Evolutionary conservation across 495 filamentous ascomycete species (phyloP).

Genomic region (Friedmanniomyces simplex): DNA sequence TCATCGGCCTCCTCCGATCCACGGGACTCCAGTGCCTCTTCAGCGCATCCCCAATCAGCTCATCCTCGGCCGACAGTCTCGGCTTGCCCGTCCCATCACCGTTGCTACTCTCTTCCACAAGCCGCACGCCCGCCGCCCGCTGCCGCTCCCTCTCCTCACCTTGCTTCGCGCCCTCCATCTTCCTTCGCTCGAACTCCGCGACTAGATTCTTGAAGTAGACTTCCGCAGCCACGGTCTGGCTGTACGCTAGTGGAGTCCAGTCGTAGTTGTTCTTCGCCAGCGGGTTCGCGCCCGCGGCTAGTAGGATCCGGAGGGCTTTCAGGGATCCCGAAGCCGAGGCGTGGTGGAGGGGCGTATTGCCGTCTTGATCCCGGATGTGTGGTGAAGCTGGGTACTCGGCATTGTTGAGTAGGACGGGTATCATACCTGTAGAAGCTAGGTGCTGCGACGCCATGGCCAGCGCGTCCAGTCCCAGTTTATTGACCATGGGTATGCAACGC

Average conservation of each 20-base stretch:
- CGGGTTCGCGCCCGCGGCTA: constrained; percentile 57
- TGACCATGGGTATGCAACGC: constrained; percentile 23
- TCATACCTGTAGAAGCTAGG: constrained; percentile 4
- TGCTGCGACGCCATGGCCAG: constrained; percentile 20
- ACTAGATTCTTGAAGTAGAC: constrained; percentile 61
- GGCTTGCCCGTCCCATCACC: constrained; percentile 3
- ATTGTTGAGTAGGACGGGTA: constrained; percentile 8
- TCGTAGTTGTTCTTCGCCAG: constrained; percentile 54
- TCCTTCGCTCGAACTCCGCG: constrained; percentile 39
- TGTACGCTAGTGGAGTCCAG: constrained; percentile 66
- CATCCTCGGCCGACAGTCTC: constrained; percentile 12
- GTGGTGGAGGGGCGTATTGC: constrained; percentile 69
- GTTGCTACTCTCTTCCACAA: constrained; percentile 19
- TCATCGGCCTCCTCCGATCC: constrained; percentile 28
- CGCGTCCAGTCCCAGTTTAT: constrained; percentile 37
- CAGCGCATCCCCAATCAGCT: constrained; percentile 11
- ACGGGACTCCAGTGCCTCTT: constrained; percentile 29
- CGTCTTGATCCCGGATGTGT: constrained; percentile 43
- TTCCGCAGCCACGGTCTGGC: constrained; percentile 61
- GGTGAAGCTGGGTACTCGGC: constrained; percentile 3
- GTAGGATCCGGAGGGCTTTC: constrained; percentile 58
- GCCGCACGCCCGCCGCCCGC: constrained; percentile 25
- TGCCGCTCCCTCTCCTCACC: constrained; percentile 22
- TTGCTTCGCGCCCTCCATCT: constrained; percentile 23
- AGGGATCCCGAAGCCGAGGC: constrained; percentile 57